Base-by-base conservation (phyloP, 768 basidiomycete genomes). In the Mycena sanguinolenta region DNA sequence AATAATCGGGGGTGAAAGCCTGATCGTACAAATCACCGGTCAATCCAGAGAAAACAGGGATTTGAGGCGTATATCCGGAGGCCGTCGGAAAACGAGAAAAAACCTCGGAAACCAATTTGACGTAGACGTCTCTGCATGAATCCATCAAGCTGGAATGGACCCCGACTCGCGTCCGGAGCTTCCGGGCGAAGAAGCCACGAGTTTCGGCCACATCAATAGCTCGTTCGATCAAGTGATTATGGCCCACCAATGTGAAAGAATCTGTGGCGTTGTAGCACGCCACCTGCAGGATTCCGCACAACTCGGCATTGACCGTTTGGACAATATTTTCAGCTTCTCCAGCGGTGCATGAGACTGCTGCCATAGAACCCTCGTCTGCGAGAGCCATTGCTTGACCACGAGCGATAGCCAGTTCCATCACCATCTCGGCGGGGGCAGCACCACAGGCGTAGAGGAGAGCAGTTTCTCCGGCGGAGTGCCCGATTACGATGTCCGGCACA, bases 381-480 rank as follows among this genome's bases (percentile, higher is more conserved):
- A 19, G 7, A 14, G 42, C 16, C 16, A 44, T 17, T 19, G 21
- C 17, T 17, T 19, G 42, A 14, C 79, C 79, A 19, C 81, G 77
- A 6, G 76, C 76, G 46, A 82, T 76, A 0, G 81, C 76, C 19
- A 82, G 52, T 62, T 81, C 79, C 28, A 82, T n/a, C 0, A 77
- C 80, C 72, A 79, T 69, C 16, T 14, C 42, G 7, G 16, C 21
- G 1, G 42, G 21, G 16, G 16, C 42, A 7, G 42, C 42, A 44
- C 81, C 80, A 16, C 76, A 79, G 0, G 80, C 78, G 49, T 80
- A 80, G 21, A 82, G 53, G 1, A 80, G 19, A 3, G 79, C 75
- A 0, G 81, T 80, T 63, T 82, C 81, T 6, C 81, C 81, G 8
- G 80, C 79, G 16, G 81, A 82, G 68, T 81, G 80, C 4, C 81